Evolutionary conservation across 768 basidiomycete species (phyloP), one percentile per base, ranked within the genome.

Genomic region (Hysterangium stoloniferum): DNA sequence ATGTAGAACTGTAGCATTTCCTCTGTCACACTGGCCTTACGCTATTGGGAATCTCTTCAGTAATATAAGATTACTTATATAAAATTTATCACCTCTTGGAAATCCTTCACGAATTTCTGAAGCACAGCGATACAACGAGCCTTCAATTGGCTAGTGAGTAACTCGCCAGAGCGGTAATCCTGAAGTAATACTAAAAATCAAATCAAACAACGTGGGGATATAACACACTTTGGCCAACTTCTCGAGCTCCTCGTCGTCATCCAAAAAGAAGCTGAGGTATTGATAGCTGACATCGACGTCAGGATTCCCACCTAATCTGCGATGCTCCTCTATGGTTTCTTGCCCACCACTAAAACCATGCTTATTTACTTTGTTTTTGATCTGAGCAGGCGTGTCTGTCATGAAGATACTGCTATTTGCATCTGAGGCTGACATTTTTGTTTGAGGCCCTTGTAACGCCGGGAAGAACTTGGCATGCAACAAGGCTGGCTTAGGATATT

Each of bases 391-490:
- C 53, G 86, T 89, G 64, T 99, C 96, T 28, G 76, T 90, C 95
- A 99, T 97, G 73, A 78, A 98, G 58, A 99, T 94, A 56, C 88
- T 88, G 56, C 85, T 88, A 68, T 93, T 95, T 19, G 80, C 72
- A 66, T 95, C 86, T 44, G 89, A 93, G 4, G 96, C 96, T 65
- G 93, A 96, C 96, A 99, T 99, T 71, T 99, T 99, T 31, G 92
- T 95, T 66, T 96, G 92, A 2, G 96, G 88, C 36, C 96, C 96
- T 67, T 97, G 95, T 8, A 99, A 76, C 4, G 96, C 94, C 9
- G 96, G 96, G 72, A 99, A 95, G 76, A 99, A 99, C 62, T 95
- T 95, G 41, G 94, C 79, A 67, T 98, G 93, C 43, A 99, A 71
- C 22, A 97, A 78, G 2, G 86, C 70, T 2, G 96, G 96, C 66